Base-by-base conservation (phyloP, 83 land plant genomes). In the Isoetes engelmannii region DNA sequence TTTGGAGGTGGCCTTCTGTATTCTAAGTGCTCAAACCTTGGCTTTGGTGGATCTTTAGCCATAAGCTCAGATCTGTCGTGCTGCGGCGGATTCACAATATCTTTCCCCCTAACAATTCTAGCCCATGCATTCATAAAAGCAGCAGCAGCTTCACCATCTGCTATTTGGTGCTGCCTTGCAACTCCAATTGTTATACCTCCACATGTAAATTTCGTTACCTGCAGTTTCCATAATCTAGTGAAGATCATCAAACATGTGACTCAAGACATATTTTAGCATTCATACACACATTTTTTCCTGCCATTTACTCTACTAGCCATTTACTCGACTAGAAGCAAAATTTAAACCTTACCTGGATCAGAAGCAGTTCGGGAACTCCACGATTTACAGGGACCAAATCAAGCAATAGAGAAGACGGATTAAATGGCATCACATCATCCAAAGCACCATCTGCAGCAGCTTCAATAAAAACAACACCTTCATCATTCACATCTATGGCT, bases 61-160 rank as follows among this genome's bases (percentile, higher is more conserved):
- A 79, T 79, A 68, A 79, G 21, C 1, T 57, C 57, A 6, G 70
- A 55, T 4, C 81, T 74, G 58, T 79, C 81, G 47, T 78, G 81
- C 50, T 70, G 58, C 4, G 71, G 44, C 4, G 61, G 48, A 4
- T 60, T 0, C 5, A 43, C 10, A 20, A 78, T 7, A 6, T 72
- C 69, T 43, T 68, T 48, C 4, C 58, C 71, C 17, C 55, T 68
- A 58, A 76, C 79, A 20, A 63, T 64, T 5, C 42, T 41, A 6
- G 78, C 78, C 81, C 81, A 79, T 43, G 81, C 81, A 15, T 74
- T 54, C 81, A 79, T 79, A 74, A 79, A 79, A 43, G 19, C 61
- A 50, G 69, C 70, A 5, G 74, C 78, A 17, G 78, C 73, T 56
- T 79, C 81, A 8, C 81, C 81, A 51, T 79, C 81, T 48, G 78